Percentiles rank a stretch among this genome's conserved stretches.
Conservation (phyloP, 345 rosid genomes). For the Lepidium aucheri region DNA sequence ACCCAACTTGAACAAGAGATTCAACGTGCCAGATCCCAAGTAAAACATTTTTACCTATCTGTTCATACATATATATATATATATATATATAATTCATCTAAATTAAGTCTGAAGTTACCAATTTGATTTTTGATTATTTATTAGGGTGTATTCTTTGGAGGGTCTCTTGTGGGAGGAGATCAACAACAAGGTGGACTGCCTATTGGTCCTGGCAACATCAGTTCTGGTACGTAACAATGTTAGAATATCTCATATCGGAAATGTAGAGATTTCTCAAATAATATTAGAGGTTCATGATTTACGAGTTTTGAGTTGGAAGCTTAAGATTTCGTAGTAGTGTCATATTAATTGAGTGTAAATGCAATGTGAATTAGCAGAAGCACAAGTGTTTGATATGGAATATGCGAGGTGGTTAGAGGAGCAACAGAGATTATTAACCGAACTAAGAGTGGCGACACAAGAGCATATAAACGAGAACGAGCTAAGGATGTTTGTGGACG, state of each 20-base stretch:
- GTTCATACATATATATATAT: not conserved
- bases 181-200: conserved; percentile 53
- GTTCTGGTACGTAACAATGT: conserved; percentile 46
- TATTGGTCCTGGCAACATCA: conserved; percentile 43
- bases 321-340: too few species aligned
- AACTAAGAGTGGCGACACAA: conserved; percentile 87
- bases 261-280: too few species aligned
- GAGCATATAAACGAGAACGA: conserved; percentile 83
- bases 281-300: too few species aligned
- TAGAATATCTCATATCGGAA: too few species aligned
- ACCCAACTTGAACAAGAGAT: conserved; percentile 92
- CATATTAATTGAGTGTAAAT: too few species aligned
- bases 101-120: not conserved
- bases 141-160: conserved; percentile 78
- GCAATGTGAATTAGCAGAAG: conserved; percentile 38
- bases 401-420: conserved; percentile 87
- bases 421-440: conserved; percentile 68
- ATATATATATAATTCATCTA: not conserved
- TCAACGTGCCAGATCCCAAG: conserved; percentile 85
- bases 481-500: conserved; percentile 74
- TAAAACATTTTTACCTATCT: conserved; percentile 13
- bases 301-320: too few species aligned
- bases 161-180: conserved; percentile 50
- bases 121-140: not conserved
- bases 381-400: conserved; percentile 82